Conservation (phyloP, 106 monocot genomes). For the Gastrodia elata region DNA sequence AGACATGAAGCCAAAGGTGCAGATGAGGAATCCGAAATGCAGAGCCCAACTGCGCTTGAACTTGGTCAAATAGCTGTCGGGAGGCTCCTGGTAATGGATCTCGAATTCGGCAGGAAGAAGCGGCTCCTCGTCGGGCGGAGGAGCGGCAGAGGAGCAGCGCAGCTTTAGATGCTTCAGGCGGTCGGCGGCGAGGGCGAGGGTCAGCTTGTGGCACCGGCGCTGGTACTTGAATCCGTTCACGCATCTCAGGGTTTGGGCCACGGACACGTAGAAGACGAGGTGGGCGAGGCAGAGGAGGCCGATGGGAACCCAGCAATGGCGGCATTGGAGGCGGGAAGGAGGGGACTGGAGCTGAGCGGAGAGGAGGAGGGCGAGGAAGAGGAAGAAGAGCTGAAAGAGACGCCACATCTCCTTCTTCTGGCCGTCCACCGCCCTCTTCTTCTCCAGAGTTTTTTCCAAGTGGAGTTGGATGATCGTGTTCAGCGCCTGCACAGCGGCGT, state of each 20-base stretch:
- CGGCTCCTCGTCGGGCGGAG: conserved; percentile 5
- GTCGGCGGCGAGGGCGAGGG: conserved; percentile 82
- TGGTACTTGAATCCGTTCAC: conserved; percentile 96
- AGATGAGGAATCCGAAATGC: conserved; percentile 69
- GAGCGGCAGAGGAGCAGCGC: conserved; percentile 10
- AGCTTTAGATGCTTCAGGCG: conserved; percentile 50
- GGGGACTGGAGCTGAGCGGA: conserved; percentile 20
- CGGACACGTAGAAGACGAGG: conserved; percentile 79
- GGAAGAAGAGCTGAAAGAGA: conserved; percentile 77
- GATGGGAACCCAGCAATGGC: conserved; percentile 81
- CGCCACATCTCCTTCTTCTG: conserved; percentile 90
- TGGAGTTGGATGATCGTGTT: conserved; percentile 89
- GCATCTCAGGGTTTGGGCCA: conserved; percentile 88
- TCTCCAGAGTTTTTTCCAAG: conserved; percentile 95
- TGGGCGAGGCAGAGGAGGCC: conserved; percentile 67
- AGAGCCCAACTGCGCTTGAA: conserved; percentile 92
- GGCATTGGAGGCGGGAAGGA: conserved; percentile 64
- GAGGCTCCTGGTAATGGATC: conserved; percentile 90
- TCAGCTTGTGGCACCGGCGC: conserved; percentile 95
- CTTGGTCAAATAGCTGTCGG: conserved; percentile 81
- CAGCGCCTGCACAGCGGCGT: conserved; percentile 67
- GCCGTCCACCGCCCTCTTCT: conserved; percentile 68
- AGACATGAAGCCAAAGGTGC: conserved; percentile 71
- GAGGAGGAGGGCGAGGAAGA: conserved; percentile 66
- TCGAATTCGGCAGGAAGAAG: conserved; percentile 41